Base-by-base conservation (phyloP, 257 asterid species). In the Ophiorrhiza pumila region DNA sequence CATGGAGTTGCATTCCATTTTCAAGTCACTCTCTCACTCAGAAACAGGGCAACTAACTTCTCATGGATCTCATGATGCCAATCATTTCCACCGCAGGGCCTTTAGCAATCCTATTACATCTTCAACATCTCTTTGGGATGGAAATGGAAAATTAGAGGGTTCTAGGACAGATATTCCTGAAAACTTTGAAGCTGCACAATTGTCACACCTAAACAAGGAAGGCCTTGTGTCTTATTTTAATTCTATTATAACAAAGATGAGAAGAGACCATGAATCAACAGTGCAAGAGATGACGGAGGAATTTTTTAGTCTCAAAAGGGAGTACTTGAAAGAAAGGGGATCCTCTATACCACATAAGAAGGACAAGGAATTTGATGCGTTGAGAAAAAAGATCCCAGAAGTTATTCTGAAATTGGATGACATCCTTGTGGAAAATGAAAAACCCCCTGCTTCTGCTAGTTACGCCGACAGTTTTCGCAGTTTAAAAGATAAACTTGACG, bases 231-330 rank as follows among this genome's bases (percentile, higher is more conserved):
- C 34, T 70, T 75, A 88, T 78, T 94, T 91, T 71, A 90, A 86
- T 70, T 29, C 43, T 46, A 85, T 80, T 61, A 88, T 91, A 68
- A 81, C 87, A 56, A 79, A 83, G 83, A 79, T 87, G 78, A 92
- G 73, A 81, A 94, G 99, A 82, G 89, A 87, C 32, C 92, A 94
- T 66, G 99, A 94, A 79, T 84, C 91, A 53, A 85, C 80, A 68
- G 68, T 88, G 77, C 89, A 82, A 8, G 71, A 77, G 83, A 77
- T 74, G 85, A 89, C 97, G 9, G 99, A 91, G 66, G 85, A 84
- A 22, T 85, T 69, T 72, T 94, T 81, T 67, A 55, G 81, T 69
- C 82, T 90, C 25, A 94, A 83, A 76, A 87, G 97, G 42, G 96
- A 90, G 42, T 83, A 82, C 80, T 71, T 88, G 77, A 91, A 87